These are phyloP conservation scores for Starmera quercuum DNA, from an alignment of 805 yeast species.

Conservation along the genomic window DNA sequence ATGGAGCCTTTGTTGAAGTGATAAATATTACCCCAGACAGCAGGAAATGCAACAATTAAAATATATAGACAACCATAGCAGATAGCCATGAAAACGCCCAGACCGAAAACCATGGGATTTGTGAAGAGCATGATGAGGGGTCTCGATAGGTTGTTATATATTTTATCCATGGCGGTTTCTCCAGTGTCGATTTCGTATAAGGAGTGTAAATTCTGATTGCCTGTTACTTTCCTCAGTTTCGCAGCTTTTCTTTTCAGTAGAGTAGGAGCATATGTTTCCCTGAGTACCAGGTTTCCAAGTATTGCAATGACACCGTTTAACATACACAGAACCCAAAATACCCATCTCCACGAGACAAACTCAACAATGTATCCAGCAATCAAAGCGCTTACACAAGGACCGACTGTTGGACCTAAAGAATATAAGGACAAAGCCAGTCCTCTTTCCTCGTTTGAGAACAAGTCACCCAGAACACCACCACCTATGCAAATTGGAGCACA, in stretches of 20 bases:
- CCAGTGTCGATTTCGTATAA: slow-evolving; percentile 53
- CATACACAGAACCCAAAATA: slow-evolving; percentile 49
- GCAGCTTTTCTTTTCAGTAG: slow-evolving; percentile 39
- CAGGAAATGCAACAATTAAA: slow-evolving; percentile 53
- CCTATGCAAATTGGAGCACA: slow-evolving; percentile 64
- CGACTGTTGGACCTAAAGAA: slow-evolving; percentile 42
- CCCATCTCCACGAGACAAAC: slow-evolving; percentile 53
- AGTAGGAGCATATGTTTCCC: slow-evolving; percentile 55
- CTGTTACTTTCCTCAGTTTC: slow-evolving; percentile 42
- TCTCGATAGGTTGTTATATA: slow-evolving; percentile 37
- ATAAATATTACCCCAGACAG: slow-evolving; percentile 38
- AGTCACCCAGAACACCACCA: slow-evolving; percentile 60
- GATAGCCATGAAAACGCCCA: slow-evolving; percentile 59
- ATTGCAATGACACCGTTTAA: slow-evolving; percentile 42
- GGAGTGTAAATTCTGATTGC: slow-evolving; percentile 48
- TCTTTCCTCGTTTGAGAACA: slow-evolving; percentile 43
- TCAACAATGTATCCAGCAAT: slow-evolving; percentile 50
- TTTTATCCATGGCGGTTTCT: slow-evolving; percentile 29
- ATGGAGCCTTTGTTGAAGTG: slow-evolving; percentile 39
- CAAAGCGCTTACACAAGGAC: slow-evolving; percentile 56
- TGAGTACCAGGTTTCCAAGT: slow-evolving; percentile 34
- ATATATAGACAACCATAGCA: slow-evolving; percentile 61
- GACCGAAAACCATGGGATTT: slow-evolving; percentile 57
- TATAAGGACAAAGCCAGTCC: slow-evolving; percentile 50
- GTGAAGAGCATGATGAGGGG: slow-evolving; percentile 45